Evolutionary conservation across 306 rosid species (phyloP).

Genomic region (Gynostemma pentaphyllum): DNA sequence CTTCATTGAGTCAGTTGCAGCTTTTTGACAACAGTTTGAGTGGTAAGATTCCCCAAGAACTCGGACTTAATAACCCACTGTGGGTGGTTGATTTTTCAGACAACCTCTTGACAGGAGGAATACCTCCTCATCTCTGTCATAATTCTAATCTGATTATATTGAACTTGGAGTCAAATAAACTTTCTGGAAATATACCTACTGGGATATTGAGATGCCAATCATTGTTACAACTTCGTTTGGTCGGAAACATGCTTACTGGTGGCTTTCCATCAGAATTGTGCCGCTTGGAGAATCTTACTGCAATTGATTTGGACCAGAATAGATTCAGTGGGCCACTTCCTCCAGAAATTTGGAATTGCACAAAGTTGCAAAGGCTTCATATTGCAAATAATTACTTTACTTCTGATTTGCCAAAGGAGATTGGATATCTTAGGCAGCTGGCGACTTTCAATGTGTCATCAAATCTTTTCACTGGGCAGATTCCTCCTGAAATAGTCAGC

Average conservation of each 20-base stretch:
- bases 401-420: conserved; percentile 71
- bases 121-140: conserved; percentile 73
- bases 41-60: conserved; percentile 63
- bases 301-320: conserved; percentile 67
- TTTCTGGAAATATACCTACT: conserved; percentile 56
- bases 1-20: conserved; percentile 54
- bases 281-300: conserved; percentile 48
- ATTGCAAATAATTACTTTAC: conserved; percentile 64
- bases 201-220: conserved; percentile 58
- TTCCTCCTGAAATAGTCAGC: conserved; percentile 54
- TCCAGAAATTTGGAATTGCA: conserved; percentile 49
- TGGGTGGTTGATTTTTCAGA: conserved; percentile 92
- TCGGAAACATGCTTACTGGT: conserved; percentile 59
- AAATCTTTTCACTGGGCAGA: conserved; percentile 48
- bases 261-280: conserved; percentile 70
- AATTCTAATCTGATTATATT: conserved; percentile 48
- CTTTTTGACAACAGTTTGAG: conserved; percentile 59
- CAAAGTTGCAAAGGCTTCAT: conserved; percentile 78
- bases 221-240: conserved; percentile 50
- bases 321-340: conserved; percentile 70
- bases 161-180: conserved; percentile 55
- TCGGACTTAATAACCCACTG: conserved; percentile 52
- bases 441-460: conserved; percentile 74
- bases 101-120: conserved; percentile 52
- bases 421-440: conserved; percentile 63